These are phyloP conservation scores for Magnolia changhungtana DNA, from an alignment of 164 flowering plant species.

Conservation along the genomic window DNA sequence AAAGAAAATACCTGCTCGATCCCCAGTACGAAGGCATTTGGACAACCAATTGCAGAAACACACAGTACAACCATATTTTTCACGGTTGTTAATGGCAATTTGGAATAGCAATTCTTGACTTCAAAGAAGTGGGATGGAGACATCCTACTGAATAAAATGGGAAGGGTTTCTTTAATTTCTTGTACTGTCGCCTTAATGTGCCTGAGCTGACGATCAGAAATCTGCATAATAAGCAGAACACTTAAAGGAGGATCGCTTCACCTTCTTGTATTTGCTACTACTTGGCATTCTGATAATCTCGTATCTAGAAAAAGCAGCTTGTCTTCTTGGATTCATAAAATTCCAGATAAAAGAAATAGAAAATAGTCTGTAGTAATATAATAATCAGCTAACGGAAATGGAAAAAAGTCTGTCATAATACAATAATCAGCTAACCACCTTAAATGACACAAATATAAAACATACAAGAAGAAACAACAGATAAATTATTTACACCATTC, in stretches of 20 bases:
- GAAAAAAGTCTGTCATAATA: too few species aligned
- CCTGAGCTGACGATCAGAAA: slow-evolving; percentile 37
- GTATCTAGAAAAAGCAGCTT: too few species aligned
- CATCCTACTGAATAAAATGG: slow-evolving; percentile 62
- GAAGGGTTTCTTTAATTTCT: slow-evolving; percentile 39
- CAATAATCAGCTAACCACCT: too few species aligned
- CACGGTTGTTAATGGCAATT: slow-evolving; percentile 39
- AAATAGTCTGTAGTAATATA: not conserved
- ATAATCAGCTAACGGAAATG: too few species aligned
- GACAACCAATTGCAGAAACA: slow-evolving; percentile 75
- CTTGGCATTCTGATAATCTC: not conserved
- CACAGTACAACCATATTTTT: slow-evolving; percentile 42
- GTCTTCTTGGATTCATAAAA: not conserved
- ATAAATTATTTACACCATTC: too few species aligned
- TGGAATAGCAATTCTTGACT: slow-evolving; percentile 28
- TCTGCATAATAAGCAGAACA: slow-evolving; percentile 33
- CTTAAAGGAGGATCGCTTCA: not conserved
- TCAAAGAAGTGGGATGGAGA: slow-evolving; percentile 56
- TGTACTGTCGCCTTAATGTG: slow-evolving; percentile 34
- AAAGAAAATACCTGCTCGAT: slow-evolving; percentile 47
- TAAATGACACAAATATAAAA: too few species aligned
- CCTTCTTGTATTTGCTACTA: not conserved
- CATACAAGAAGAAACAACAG: too few species aligned
- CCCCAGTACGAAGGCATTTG: slow-evolving; percentile 51
- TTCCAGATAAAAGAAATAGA: not conserved